Conservation (phyloP, 139 green algal species). For the Chlorella sorokiniana region DNA sequence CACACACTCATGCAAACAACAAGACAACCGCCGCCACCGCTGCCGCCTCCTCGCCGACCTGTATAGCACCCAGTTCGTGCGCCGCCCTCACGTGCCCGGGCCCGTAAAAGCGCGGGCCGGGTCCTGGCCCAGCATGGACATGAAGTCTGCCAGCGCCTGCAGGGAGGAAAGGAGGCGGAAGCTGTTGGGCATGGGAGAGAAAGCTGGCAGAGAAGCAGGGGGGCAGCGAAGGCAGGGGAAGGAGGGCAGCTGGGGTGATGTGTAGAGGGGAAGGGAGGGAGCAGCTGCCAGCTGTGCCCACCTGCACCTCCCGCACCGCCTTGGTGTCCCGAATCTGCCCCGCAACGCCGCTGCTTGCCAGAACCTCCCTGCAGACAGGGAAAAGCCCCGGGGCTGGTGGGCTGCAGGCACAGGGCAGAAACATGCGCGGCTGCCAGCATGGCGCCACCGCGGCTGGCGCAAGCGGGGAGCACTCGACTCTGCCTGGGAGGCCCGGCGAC, state of each 20-base stretch:
- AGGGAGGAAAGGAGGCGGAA: not conserved
- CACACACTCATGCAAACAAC: too few relatives aligned
- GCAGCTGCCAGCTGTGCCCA: not conserved
- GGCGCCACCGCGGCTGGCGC: too few relatives aligned
- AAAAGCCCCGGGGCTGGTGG: not conserved
- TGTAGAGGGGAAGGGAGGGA: too few relatives aligned
- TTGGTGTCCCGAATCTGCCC: constrained; percentile 81
- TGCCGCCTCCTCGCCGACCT: constrained; percentile 54
- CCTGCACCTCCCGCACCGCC: constrained; percentile 73
- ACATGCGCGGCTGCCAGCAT: too few relatives aligned
- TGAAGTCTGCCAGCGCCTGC: constrained; percentile 73
- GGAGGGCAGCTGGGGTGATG: not conserved
- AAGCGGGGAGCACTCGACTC: too few relatives aligned
- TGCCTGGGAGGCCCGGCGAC: too few relatives aligned
- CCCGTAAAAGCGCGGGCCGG: constrained; percentile 89
- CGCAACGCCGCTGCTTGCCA: constrained; percentile 8
- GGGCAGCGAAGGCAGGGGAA: not conserved
- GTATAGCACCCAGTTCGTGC: constrained; percentile 78
- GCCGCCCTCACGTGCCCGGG: constrained; percentile 78
- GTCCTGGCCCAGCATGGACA: constrained; percentile 73
- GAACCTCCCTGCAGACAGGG: constrained; percentile 18
- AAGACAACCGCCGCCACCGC: too few relatives aligned
- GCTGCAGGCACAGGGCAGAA: not conserved
- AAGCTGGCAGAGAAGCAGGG: not conserved
- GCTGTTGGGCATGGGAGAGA: too few relatives aligned